Conservation (phyloP, 805 yeast genomes). For the Kuraishia capsulata region DNA sequence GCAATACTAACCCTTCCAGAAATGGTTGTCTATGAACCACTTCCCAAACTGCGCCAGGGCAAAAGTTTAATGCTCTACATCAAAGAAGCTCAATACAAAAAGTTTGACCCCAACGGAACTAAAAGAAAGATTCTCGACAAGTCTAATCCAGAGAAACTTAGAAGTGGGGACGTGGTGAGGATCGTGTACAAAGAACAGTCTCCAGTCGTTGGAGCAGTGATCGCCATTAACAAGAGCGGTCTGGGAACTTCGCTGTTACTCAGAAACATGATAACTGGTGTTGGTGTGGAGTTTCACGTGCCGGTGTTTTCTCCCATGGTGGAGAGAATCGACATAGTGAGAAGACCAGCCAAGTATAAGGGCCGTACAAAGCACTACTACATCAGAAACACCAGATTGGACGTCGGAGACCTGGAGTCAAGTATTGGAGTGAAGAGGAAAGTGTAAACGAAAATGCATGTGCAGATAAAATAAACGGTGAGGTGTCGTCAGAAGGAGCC, state of each 20-base stretch:
- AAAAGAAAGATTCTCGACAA: constrained; percentile 48
- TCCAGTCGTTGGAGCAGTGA: constrained; percentile 67
- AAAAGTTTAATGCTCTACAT: constrained; percentile 33
- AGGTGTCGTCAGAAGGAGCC: background rate
- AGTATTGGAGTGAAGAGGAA: constrained; percentile 10
- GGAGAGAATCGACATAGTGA: constrained; percentile 65
- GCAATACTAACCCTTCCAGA: no score
- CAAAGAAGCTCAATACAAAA: constrained; percentile 40
- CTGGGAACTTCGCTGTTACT: constrained; percentile 69
- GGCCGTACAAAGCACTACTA: constrained; percentile 83
- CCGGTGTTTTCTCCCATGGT: constrained; percentile 77
- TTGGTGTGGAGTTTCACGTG: constrained; percentile 81
- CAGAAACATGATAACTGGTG: constrained; percentile 71
- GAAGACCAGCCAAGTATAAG: constrained; percentile 66
- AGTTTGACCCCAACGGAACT: constrained; percentile 65
- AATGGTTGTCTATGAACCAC: constrained; percentile 35
- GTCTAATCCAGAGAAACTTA: constrained; percentile 37
- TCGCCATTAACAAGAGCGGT: constrained; percentile 66
- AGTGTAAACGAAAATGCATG: constrained; percentile 1
- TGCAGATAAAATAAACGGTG: constrained; percentile 2
- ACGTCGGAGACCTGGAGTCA: constrained; percentile 59
- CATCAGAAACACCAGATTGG: constrained; percentile 71
- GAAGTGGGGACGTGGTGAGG: constrained; percentile 77
- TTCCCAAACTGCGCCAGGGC: constrained; percentile 40
- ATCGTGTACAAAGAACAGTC: constrained; percentile 62